These are phyloP conservation scores for Epichloe glyceriae DNA, from an alignment of 2,329 filamentous ascomycete genomes.

Conservation along the genomic window DNA sequence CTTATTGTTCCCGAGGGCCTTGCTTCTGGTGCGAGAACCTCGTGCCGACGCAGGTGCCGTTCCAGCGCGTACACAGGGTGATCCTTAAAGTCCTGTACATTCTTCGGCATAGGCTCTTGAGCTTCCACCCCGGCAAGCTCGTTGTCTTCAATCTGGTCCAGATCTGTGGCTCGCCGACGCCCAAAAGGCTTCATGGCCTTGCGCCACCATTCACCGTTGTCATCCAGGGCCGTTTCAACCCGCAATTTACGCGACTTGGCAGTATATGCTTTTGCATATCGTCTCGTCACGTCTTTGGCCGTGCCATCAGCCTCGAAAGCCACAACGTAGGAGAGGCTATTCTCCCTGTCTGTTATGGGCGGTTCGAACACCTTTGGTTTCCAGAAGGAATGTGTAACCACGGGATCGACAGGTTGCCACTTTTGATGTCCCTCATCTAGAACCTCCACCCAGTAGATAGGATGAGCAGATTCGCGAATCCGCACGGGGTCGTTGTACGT, in stretches of 20 bases:
- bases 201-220: conserved; percentile 40
- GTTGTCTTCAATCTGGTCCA: conserved; percentile 74
- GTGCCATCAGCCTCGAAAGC: conserved; percentile 71
- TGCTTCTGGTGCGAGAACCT: conserved; percentile 62
- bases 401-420: conserved; percentile 78
- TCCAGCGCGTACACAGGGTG: conserved; percentile 77
- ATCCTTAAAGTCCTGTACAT: conserved; percentile 75
- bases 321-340: conserved; percentile 70
- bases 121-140: conserved; percentile 60
- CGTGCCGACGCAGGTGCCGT: conserved; percentile 68
- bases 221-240: conserved; percentile 49
- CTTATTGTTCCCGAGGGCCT: conserved; percentile 66
- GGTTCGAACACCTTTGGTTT: conserved; percentile 71
- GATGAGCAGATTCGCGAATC: conserved; percentile 60
- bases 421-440: conserved; percentile 78
- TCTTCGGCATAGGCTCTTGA: conserved; percentile 73
- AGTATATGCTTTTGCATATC: conserved; percentile 80
- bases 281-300: conserved; percentile 71
- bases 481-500: conserved; percentile 23
- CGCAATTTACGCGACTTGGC: conserved; percentile 75
- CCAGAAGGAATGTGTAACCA: conserved; percentile 66
- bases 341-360: conserved; percentile 62
- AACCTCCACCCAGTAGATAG: conserved; percentile 89
- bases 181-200: conserved; percentile 36
- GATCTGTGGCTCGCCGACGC: conserved; percentile 34